Evolutionary conservation across 2,329 filamentous ascomycete species (phyloP), one percentile per base, ranked within the genome.

Genomic region (Aureobasidium leucospermi): DNA sequence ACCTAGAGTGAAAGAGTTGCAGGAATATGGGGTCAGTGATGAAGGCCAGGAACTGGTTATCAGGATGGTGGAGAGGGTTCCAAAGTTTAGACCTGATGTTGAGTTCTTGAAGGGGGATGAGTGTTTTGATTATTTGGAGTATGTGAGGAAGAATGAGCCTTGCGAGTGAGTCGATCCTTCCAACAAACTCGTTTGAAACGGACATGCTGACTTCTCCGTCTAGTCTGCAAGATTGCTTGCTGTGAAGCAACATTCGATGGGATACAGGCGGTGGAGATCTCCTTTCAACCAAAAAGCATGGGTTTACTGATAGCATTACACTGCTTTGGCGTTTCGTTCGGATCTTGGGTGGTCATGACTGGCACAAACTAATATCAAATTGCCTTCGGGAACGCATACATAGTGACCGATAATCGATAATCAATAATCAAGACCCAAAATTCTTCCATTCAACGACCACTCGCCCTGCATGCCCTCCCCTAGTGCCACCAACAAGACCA

Each of bases 51-150:
- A 58, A 10, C 10, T 58, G 34, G 0, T 58, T 6, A 39, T 48
- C 19, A 47, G 55, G n/a, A 58, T 58, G 55, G 32, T 48, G 34
- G 55, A 58, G 32, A 39, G 31, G 28, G 16, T 16, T 15, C 43
- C 43, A 36, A 58, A 58, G 36, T 49, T 48, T 8, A 32, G 55
- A n/a, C 55, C 55, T 19, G 43, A 58, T 42, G 43, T 58, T 5
- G 55, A 58, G 34, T 7, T 16, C 2, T 32, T 49, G 43, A 58
- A 36, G 36, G 10, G 10, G 28, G 55, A 58, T 36, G 55, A 58
- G 23, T 58, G 55, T 36, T 58, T 58, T 48, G 55, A 58, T 10
- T 58, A 58, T 39, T 31, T 58, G 43, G 55, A 58, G 29, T 43
- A 19, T 43, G 55, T 58, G 23, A 41, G 43, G 23, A 58, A 42